Percentiles rank a stretch among this genome's conserved stretches.
These are phyloP conservation scores for Hirsutella rhossiliensis DNA, from an alignment of 2,329 filamentous ascomycete species.

Conservation along the genomic window DNA sequence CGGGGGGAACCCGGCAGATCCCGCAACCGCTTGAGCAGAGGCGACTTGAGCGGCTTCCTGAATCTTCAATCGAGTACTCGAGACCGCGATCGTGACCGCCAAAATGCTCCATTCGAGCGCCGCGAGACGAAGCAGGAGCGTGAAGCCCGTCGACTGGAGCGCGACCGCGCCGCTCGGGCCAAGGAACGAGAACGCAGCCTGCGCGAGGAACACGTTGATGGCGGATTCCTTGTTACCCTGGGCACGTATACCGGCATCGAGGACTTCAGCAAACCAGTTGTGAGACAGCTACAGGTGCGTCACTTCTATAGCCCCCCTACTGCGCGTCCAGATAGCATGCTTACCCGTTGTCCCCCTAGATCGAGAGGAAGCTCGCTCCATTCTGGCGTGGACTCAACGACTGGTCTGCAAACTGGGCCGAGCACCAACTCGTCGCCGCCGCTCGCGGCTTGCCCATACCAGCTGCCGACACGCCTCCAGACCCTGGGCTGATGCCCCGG, in stretches of 20 bases:
- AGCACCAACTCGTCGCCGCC: constrained; percentile 88
- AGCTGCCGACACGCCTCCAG: constrained; percentile 68
- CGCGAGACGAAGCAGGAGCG: constrained; percentile 86
- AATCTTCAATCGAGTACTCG: constrained; percentile 27
- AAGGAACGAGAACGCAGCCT: constrained; percentile 87
- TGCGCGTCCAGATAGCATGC: neutral
- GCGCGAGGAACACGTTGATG: constrained; percentile 84
- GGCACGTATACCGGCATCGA: constrained; percentile 87
- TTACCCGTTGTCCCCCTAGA: constrained; percentile 37
- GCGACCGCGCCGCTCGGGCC: constrained; percentile 60
- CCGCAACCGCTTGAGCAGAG: constrained; percentile 23
- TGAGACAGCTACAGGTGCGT: constrained; percentile 79
- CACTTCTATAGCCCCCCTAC: neutral
- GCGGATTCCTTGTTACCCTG: constrained; percentile 86
- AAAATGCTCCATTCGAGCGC: constrained; percentile 42
- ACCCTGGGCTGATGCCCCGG: constrained; percentile 47
- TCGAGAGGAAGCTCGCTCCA: constrained; percentile 82
- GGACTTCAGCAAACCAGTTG: constrained; percentile 82
- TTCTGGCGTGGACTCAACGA: constrained; percentile 94
- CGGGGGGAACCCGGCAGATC: constrained; percentile 12
- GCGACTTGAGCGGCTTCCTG: constrained; percentile 33
- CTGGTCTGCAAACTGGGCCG: constrained; percentile 79
- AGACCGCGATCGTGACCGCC: constrained; percentile 24
- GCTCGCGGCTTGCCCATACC: constrained; percentile 77
- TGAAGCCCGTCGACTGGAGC: constrained; percentile 75